Evolutionary conservation across 805 yeast genomes (phyloP).

Genomic region (Saccharomycopsis selenospora): DNA sequence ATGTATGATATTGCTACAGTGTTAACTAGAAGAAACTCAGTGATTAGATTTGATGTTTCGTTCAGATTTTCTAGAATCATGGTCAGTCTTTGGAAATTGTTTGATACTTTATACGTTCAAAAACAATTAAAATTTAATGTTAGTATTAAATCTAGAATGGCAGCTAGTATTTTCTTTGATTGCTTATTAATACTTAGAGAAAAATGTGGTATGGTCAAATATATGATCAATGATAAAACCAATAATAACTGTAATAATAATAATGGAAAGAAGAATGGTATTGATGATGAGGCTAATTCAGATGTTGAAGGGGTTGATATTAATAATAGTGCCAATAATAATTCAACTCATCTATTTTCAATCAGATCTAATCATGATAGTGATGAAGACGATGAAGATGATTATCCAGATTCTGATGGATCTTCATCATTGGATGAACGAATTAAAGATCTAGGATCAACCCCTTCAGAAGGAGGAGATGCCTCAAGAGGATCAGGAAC

Average conservation of each 20-base stretch:
- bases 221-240: constrained; percentile 26
- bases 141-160: constrained; percentile 73
- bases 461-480: constrained; percentile 26
- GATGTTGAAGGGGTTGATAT: constrained; percentile 21
- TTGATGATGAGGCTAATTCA: constrained; percentile 24
- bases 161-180: constrained; percentile 90
- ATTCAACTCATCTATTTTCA: not conserved
- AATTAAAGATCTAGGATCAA: constrained; percentile 19
- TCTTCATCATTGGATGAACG: constrained; percentile 31
- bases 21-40: constrained; percentile 70
- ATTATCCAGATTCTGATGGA: constrained; percentile 26
- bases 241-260: constrained; percentile 11
- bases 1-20: constrained; percentile 61
- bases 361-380: constrained; percentile 22
- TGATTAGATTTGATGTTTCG: constrained; percentile 86
- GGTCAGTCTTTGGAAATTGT: constrained; percentile 89
- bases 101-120: constrained; percentile 57
- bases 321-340: not conserved
- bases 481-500: constrained; percentile 26
- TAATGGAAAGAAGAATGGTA: constrained; percentile 25
- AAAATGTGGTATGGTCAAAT: constrained; percentile 78
- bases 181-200: constrained; percentile 78
- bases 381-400: constrained; percentile 24
- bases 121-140: constrained; percentile 37
- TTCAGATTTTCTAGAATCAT: constrained; percentile 89